Evolutionary conservation across 1,139 yeast species (phyloP).

Genomic region (Candida labiduridarum): DNA sequence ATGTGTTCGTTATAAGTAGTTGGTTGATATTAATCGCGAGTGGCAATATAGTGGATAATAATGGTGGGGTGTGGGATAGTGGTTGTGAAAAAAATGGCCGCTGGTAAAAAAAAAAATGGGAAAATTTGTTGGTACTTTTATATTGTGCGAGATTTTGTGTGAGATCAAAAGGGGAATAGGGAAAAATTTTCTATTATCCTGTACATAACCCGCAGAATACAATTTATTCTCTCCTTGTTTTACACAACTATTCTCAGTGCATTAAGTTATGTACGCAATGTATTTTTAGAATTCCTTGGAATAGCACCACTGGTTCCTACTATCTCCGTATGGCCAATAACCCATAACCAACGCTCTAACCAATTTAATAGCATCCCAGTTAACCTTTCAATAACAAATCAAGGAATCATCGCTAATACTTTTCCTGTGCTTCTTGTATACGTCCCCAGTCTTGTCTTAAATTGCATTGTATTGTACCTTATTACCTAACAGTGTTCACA

Average conservation of each 20-base stretch:
- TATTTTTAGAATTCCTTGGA: constrained; percentile 1
- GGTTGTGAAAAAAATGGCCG: neutral
- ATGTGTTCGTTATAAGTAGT: neutral
- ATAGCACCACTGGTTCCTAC: neutral
- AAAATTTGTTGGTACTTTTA: neutral
- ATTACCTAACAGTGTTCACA: no score
- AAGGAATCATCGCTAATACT: no score
- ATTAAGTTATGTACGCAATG: neutral
- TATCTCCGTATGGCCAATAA: no score
- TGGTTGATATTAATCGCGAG: neutral
- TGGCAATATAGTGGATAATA: neutral
- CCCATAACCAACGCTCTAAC: no score
- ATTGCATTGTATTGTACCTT: no score
- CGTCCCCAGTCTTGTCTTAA: no score
- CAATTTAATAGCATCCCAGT: no score
- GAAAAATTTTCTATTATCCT: neutral
- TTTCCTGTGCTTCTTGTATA: no score
- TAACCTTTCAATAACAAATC: no score
- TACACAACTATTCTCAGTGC: neutral
- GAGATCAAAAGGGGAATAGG: neutral
- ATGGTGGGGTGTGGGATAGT: neutral
- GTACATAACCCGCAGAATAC: neutral
- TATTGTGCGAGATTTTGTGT: neutral
- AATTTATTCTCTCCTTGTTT: constrained; percentile 1
- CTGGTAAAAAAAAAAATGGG: neutral